Conservation (phyloP, 1,139 yeast genomes). For the Torulaspora pretoriensis region DNA sequence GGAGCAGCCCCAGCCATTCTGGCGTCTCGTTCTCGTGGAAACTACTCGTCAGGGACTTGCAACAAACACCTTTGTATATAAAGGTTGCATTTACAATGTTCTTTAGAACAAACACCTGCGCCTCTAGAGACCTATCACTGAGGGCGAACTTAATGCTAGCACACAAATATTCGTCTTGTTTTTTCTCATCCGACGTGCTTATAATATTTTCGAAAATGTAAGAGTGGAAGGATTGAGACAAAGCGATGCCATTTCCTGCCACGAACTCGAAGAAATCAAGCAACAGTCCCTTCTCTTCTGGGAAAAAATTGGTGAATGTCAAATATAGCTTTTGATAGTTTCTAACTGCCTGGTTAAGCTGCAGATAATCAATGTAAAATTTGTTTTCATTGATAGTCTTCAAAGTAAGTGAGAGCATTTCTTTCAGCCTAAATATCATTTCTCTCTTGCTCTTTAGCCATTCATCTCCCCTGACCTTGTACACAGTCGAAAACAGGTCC, state of each 20-base stretch:
- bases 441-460: conserved; percentile 62
- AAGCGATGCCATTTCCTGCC: conserved; percentile 18
- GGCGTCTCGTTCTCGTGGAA: conserved; percentile 41
- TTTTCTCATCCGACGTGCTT: conserved; percentile 44
- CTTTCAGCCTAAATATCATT: conserved; percentile 28
- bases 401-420: conserved; percentile 29
- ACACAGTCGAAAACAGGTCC: conserved; percentile 56
- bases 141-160: conserved; percentile 50
- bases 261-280: conserved; percentile 42
- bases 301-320: conserved; percentile 40
- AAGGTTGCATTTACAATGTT: conserved; percentile 64
- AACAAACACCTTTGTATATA: conserved; percentile 54
- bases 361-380: conserved; percentile 48
- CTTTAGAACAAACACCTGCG: conserved; percentile 62
- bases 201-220: conserved; percentile 58
- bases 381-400: conserved; percentile 26
- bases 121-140: conserved; percentile 44
- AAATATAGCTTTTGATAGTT: conserved; percentile 58
- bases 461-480: conserved; percentile 45
- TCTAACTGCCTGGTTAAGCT: conserved; percentile 66
- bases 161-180: conserved; percentile 50
- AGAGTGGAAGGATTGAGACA: conserved; percentile 50
- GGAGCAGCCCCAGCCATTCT: conserved; percentile 61
- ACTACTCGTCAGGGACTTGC: conserved; percentile 49
- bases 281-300: conserved; percentile 42